Evolutionary conservation across 2,329 filamentous ascomycete species (phyloP).

Genomic region (Cercospora brassicicola): DNA sequence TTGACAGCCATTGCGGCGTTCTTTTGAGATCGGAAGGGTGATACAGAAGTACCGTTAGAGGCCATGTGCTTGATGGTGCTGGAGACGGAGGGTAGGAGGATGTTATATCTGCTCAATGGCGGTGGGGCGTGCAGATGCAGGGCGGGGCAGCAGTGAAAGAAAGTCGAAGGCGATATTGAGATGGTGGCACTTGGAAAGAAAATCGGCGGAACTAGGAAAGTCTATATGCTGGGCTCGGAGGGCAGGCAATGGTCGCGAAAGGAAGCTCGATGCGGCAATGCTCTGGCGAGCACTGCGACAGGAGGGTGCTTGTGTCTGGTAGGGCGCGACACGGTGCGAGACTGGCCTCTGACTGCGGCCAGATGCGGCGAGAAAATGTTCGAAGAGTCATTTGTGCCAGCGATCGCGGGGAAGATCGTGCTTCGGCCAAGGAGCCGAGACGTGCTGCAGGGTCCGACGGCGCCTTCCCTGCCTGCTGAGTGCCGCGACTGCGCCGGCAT

Average conservation of each 20-base stretch:
- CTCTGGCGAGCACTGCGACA: not conserved
- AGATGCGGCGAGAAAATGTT: slow-evolving; percentile 12
- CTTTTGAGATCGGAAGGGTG: slow-evolving; percentile 25
- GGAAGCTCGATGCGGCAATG: not conserved
- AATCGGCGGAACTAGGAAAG: slow-evolving; percentile 10
- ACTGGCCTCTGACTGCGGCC: not conserved
- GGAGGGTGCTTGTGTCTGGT: not conserved
- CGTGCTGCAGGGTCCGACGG: not conserved
- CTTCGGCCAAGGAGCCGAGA: not conserved
- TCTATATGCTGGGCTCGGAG: slow-evolving; percentile 7
- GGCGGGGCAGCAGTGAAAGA: not conserved
- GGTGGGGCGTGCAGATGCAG: not conserved
- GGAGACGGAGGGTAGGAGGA: not conserved
- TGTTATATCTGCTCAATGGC: not conserved
- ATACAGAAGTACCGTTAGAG: slow-evolving; percentile 20
- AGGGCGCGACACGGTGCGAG: not conserved
- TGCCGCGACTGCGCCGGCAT: not conserved
- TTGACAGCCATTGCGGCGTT: slow-evolving; percentile 15
- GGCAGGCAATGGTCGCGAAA: not conserved
- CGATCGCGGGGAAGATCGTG: slow-evolving; percentile 7
- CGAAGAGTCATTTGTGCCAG: slow-evolving; percentile 4
- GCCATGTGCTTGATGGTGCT: slow-evolving; percentile 17
- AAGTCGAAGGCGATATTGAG: slow-evolving; percentile 1
- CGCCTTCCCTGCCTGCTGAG: not conserved
- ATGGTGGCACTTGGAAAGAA: not conserved